Percentiles rank a stretch among this genome's conserved stretches.
phyloP scores from a whole-genome alignment of 176 grass and related monocot species.

The Panicum miliaceum region DNA sequence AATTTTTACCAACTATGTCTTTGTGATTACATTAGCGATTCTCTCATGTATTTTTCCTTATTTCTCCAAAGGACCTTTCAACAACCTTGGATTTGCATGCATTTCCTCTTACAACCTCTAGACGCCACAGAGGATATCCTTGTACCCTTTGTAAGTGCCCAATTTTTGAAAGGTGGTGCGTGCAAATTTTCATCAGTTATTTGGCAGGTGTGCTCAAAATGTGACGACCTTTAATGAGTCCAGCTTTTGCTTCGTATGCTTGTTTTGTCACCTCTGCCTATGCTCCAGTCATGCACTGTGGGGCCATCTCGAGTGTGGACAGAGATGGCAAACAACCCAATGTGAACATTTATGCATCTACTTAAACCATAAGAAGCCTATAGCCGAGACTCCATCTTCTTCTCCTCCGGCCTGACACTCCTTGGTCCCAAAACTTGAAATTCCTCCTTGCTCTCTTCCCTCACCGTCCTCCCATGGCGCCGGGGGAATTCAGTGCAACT shows the following conservation, averaged over 20 bases:
- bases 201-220: slow-evolving; percentile 5
- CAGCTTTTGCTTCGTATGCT: slow-evolving; percentile 20
- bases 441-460: background rate
- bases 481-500: background rate
- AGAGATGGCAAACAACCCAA: background rate
- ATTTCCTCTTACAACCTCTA: background rate
- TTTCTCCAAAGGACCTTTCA: background rate
- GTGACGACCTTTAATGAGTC: slow-evolving; percentile 42
- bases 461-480: slow-evolving; percentile 28
- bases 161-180: background rate
- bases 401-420: background rate
- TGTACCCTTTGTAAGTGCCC: background rate
- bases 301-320: slow-evolving; percentile 20
- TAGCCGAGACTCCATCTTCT: background rate
- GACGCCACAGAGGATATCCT: background rate
- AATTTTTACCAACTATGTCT: background rate
- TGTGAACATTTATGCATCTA: background rate
- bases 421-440: background rate
- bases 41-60: background rate
- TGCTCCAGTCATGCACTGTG: slow-evolving; percentile 15
- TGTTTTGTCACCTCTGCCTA: slow-evolving; percentile 31
- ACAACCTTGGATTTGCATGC: background rate
- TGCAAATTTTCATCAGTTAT: slow-evolving; percentile 8
- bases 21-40: background rate
- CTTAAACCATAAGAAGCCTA: slow-evolving; percentile 26